These are phyloP conservation scores for Phaeosphaeria sp. DNA, from an alignment of 2,329 filamentous ascomycete species.

Conservation along the genomic window DNA sequence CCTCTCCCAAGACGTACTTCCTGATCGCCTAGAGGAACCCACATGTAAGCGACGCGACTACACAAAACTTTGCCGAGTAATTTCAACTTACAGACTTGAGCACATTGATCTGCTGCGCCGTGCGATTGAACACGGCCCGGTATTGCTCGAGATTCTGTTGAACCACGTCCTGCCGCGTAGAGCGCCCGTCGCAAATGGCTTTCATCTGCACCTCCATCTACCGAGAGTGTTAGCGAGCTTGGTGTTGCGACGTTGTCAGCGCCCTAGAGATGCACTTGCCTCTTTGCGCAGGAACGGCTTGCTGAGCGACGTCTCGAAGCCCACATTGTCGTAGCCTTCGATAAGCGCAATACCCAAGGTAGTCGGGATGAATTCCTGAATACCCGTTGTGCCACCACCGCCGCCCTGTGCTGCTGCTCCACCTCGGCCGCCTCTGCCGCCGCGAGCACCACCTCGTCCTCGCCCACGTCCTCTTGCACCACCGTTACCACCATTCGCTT, in stretches of 20 bases:
- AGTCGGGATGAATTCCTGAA: slow-evolving; percentile 92
- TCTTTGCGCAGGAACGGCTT: slow-evolving; percentile 97
- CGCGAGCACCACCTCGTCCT: slow-evolving; percentile 37
- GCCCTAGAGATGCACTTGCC: slow-evolving; percentile 44
- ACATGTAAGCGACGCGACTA: slow-evolving; percentile 21
- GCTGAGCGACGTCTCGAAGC: slow-evolving; percentile 88
- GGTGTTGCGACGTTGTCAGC: not conserved
- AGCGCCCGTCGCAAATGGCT: slow-evolving; percentile 88
- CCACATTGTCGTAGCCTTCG: slow-evolving; percentile 93
- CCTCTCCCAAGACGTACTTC: slow-evolving; percentile 47
- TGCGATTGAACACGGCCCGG: slow-evolving; percentile 82
- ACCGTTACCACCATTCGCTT: slow-evolving; percentile 45
- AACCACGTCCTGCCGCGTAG: slow-evolving; percentile 76
- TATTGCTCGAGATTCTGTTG: slow-evolving; percentile 87
- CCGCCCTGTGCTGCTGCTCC: slow-evolving; percentile 47
- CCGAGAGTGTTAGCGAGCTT: slow-evolving; percentile 18
- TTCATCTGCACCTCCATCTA: slow-evolving; percentile 96
- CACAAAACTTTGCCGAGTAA: slow-evolving; percentile 19
- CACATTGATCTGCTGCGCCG: slow-evolving; percentile 74
- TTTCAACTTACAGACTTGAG: slow-evolving; percentile 58
- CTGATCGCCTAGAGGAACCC: slow-evolving; percentile 44
- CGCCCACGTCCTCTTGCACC: slow-evolving; percentile 55
- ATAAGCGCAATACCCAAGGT: slow-evolving; percentile 90
- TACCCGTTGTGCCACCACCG: slow-evolving; percentile 53
- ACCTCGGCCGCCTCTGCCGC: slow-evolving; percentile 55